A percentile compares a stretch with the other conserved stretches of the same genome.
These are phyloP conservation scores for Penicillium cinerascens DNA, from an alignment of 495 filamentous ascomycete species.

Conservation along the genomic window DNA sequence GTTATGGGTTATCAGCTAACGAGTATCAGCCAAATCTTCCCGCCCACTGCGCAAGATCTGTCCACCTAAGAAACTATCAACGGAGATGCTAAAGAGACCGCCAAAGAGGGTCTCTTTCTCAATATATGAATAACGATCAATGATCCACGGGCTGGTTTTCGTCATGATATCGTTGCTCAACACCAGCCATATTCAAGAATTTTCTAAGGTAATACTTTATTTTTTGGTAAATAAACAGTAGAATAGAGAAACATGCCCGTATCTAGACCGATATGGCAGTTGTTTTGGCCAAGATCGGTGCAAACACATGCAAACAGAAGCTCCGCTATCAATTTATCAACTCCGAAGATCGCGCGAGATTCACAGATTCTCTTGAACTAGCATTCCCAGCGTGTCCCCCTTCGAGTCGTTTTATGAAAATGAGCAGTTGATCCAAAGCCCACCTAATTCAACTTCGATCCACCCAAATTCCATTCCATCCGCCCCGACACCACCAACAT, in stretches of 20 bases:
- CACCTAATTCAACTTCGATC: not conserved
- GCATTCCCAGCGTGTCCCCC: not conserved
- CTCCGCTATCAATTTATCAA: constrained; percentile 5
- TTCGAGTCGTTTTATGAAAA: not conserved
- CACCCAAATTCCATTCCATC: not conserved
- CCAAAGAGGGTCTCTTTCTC: too few species aligned
- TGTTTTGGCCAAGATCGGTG: not conserved
- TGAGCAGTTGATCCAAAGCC: not conserved
- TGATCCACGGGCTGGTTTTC: not conserved
- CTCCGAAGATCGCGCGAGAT: not conserved
- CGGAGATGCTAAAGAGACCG: not conserved
- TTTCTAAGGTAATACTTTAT: not conserved
- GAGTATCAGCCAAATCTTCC: constrained; percentile 4
- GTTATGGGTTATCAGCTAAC: not conserved
- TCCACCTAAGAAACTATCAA: not conserved
- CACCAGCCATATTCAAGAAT: not conserved
- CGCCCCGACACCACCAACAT: constrained; percentile 4
- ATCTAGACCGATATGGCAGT: not conserved
- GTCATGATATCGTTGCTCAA: not conserved
- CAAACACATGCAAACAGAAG: not conserved
- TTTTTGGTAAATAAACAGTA: not conserved
- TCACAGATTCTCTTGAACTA: not conserved
- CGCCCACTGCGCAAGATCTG: constrained; percentile 5
- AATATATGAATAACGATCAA: not conserved
- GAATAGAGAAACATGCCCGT: not conserved